Evolutionary conservation across 345 rosid genomes (phyloP), one percentile per base, ranked within the genome.

Genomic region (Syzygium aromaticum): DNA sequence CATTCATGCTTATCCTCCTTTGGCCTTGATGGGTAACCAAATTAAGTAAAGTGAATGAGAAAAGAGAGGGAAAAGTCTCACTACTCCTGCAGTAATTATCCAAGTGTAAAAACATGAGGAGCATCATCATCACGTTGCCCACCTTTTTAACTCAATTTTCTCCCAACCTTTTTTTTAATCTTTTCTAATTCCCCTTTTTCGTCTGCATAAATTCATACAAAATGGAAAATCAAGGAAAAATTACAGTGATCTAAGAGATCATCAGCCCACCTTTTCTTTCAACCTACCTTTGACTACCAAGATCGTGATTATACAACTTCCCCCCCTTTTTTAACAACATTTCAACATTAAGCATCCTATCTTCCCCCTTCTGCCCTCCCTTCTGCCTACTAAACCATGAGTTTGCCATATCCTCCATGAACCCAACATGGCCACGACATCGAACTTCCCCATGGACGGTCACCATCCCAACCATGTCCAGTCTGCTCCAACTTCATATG

Each of bases 401-500:
- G 4, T 33, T 73, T 8, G 49, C 80, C 80, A 51, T 51, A n/a
- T 49, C 54, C 85, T 84, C 85, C 53, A 49, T 49, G 28, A 83
- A 17, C 22, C 30, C 33, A 27, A n/a, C 38, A 84, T 28, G 46
- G 21, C 56, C 86, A 53, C 27, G 17, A 13, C 28, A 30, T 52
- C n/a, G 46, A 53, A 84, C 61, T 52, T 52, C 43, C 83, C 59
- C 59, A 2, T 19, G 7, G 85, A 28, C 51, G 57, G 54, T 84
- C 43, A 5, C 57, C 85, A n/a, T 84, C 52, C 22, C 85, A 52
- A 52, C 33, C 85, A 30, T 17, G 57, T 30, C 53, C 61, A 38
- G 12, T n/a, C 16, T n/a, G 78, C 46, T 77, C 86, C 53, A 16
- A 27, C 90, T 86, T 93, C 92, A 95, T 88, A 98, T 84, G 49